Base-by-base conservation (phyloP, 768 basidiomycete genomes). In the Termitomyces heimii region DNA sequence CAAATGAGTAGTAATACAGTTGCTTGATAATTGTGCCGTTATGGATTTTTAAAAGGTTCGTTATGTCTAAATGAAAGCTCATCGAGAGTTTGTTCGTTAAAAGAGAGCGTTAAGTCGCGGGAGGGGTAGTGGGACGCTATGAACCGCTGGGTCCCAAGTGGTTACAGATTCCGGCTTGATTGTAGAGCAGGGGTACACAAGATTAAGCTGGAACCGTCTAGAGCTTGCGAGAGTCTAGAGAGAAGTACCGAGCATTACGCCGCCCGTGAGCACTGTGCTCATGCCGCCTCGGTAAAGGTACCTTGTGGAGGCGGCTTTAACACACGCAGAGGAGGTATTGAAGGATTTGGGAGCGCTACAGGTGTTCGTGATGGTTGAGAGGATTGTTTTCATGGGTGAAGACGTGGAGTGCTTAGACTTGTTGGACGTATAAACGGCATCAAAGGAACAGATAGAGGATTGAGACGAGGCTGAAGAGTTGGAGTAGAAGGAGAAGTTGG, bases 221-320 rank as follows among this genome's bases (percentile, higher is more conserved):
- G 7, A 32, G 12, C 4, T 52, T 22, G 29, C 1, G 13, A 39
- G 57, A 42, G 53, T 8, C 40, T 26, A 8, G n/a, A 47, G 20
- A 10, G 44, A n/a, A 14, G 44, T 22, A 13, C 74, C 77, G 37
- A 78, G 74, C 77, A 76, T 78, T 18, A 78, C 75, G 39, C 77
- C 77, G 22, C 77, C 77, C 13, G 72, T 73, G 48, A 77, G 70
- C 34, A 75, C 73, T 58, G 70, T 75, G 66, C 75, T 77, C 39
- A 73, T 67, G 14, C 77, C 77, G 46, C 75, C 77, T 58, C 71
- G 70, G 61, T 78, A 78, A 14, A 74, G 65, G 62, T 76, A 78
- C 32, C 68, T 72, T 14, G 68, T 71, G 16, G 68, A 32, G 26
- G 24, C 26, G 20, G 18, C 14, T 20, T 24, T 62, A 12, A 68